These are phyloP conservation scores for Ascochyta pisi DNA, from an alignment of 2,329 filamentous ascomycete species.

Conservation along the genomic window DNA sequence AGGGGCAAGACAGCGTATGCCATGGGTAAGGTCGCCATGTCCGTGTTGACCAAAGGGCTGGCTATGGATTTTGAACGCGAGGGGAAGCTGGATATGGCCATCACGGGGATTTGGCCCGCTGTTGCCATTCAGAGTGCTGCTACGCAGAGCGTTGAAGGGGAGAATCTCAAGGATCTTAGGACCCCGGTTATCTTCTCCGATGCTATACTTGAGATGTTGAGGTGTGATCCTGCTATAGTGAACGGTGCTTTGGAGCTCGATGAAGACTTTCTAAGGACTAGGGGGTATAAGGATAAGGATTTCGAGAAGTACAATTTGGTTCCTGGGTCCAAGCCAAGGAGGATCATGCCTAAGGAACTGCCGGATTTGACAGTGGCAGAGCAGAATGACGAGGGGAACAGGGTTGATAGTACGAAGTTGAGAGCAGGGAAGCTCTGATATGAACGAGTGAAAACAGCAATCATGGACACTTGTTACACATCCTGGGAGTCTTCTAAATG, in stretches of 20 bases:
- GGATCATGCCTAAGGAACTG: constrained; percentile 78
- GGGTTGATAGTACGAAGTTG: constrained; percentile 67
- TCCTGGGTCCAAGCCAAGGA: constrained; percentile 66
- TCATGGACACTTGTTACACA: neutral
- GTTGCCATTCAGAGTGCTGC: constrained; percentile 79
- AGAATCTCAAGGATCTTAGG: constrained; percentile 64
- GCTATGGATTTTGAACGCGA: constrained; percentile 81
- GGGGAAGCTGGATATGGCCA: constrained; percentile 71
- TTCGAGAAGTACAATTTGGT: constrained; percentile 78
- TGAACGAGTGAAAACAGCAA: neutral
- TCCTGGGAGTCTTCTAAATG: neutral
- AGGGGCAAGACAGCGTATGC: constrained; percentile 86
- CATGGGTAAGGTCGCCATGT: constrained; percentile 80
- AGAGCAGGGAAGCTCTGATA: constrained; percentile 26
- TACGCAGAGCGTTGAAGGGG: constrained; percentile 61
- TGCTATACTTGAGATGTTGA: constrained; percentile 75
- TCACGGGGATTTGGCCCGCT: constrained; percentile 84
- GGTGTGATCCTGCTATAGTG: constrained; percentile 64
- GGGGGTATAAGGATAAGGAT: constrained; percentile 65
- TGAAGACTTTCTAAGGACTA: constrained; percentile 77
- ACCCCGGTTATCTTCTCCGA: constrained; percentile 78
- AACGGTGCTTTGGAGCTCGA: constrained; percentile 78
- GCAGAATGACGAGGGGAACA: constrained; percentile 79
- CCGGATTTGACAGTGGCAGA: constrained; percentile 76
- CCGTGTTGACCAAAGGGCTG: constrained; percentile 78